Evolutionary conservation across 805 yeast genomes (phyloP), one percentile per base, ranked within the genome.

Genomic region (Priceomyces fermenticarens): DNA sequence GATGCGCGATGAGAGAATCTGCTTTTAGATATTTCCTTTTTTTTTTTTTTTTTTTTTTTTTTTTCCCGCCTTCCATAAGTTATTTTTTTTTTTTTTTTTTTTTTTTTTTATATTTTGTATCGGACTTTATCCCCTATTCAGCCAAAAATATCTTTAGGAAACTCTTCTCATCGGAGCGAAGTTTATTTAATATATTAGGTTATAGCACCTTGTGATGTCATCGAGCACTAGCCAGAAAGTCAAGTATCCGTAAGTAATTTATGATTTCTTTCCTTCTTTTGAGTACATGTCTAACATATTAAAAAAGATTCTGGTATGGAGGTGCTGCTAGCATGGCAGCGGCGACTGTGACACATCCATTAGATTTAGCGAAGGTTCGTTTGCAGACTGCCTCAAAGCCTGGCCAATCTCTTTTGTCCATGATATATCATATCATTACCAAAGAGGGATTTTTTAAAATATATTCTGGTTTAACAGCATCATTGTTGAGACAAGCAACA

Each of bases 351-450:
- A 82, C 88, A 1, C 96, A 88, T 63, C 96, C 96, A 3, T 67
- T 88, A 44, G 96, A 88, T 58, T 69, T 88, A 32, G 93, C 96
- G 2, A 88, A 88, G 55, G 96, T 89, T 7, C 77, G 96, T 38
- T 69, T 88, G 57, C 96, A 88, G 58, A 84, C 96, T 0, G 89
- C 95, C 3, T 57, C 75, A 0, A 66, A 62, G 10, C 84, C 86
- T 3, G 88, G 88, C 32, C 84, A 79, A 41, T 70, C 80, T 0
- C 68, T 88, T 48, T 56, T 77, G 6, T 65, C 77, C 5, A 84
- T 88, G 77, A 72, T 85, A n/a, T 58, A 61, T 30, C 73, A 71
- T 38, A 83, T 86, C 13, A 62, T 80, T 20, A 70, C 63, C n/a
- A 60, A 70, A 40, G 93, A 87, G 59, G 95, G 88, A 8, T 49